Conservation (phyloP, 441 rosid species). For the Populus trichocarpa region DNA sequence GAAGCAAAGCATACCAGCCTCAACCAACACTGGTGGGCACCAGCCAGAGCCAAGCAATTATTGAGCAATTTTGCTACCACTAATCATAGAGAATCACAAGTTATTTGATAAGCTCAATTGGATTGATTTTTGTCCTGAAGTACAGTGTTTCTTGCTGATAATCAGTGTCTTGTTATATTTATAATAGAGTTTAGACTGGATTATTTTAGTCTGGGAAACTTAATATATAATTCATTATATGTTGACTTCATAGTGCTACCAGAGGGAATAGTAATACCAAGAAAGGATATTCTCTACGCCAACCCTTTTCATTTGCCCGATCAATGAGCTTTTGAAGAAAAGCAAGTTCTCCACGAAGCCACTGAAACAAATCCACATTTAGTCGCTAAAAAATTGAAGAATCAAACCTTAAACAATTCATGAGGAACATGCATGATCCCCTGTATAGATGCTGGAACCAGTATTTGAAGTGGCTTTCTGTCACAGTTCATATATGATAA, state of each 20-base stretch:
- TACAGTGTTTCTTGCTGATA: neutral
- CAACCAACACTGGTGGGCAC: neutral
- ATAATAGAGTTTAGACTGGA: too few relatives aligned
- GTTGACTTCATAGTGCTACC: neutral
- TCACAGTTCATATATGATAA: neutral
- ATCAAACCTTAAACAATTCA: neutral
- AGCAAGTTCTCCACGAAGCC: slow-evolving; percentile 65
- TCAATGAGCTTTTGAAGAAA: slow-evolving; percentile 58
- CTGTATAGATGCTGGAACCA: slow-evolving; percentile 6
- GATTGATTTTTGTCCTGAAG: neutral
- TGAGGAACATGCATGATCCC: neutral
- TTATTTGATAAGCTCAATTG: neutral
- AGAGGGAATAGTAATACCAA: slow-evolving; percentile 4
- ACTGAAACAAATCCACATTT: slow-evolving; percentile 40
- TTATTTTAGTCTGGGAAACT: neutral
- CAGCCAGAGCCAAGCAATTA: neutral
- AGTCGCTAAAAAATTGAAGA: slow-evolving; percentile 10
- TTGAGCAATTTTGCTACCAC: neutral
- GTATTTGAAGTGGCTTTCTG: neutral
- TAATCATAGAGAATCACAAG: neutral
- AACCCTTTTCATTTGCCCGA: slow-evolving; percentile 88
- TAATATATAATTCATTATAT: neutral
- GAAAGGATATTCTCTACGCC: slow-evolving; percentile 97
- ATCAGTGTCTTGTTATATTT: neutral
- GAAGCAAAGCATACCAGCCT: neutral